These are phyloP conservation scores for Globisporangium okanoganense DNA, from an alignment of 352 stramenopile genomes.

Conservation along the genomic window DNA sequence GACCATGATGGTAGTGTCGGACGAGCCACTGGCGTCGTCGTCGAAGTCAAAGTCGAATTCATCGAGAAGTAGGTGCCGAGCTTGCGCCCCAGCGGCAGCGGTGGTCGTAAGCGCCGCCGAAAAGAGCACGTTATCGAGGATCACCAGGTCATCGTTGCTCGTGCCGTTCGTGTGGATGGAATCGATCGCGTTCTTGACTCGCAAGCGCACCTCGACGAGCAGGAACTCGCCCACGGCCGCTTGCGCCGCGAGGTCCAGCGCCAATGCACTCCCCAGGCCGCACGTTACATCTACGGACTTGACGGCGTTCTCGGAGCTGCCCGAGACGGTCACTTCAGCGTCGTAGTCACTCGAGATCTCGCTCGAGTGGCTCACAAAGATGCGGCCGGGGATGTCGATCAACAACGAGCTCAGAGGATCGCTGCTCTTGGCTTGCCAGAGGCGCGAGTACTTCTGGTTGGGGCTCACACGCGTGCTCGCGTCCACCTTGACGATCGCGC, in stretches of 20 bases:
- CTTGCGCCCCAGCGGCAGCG: too few relatives aligned
- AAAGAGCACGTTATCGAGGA: neutral
- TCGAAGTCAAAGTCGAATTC: too few relatives aligned
- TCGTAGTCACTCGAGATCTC: neutral
- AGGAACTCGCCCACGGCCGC: neutral
- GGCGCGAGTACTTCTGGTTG: neutral
- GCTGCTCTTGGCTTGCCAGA: neutral
- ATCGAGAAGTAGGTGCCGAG: too few relatives aligned
- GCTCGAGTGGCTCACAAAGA: neutral
- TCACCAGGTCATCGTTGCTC: too few relatives aligned
- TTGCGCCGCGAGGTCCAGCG: neutral
- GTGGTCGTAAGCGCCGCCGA: neutral
- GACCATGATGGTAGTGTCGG: too few relatives aligned
- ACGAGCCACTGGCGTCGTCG: too few relatives aligned
- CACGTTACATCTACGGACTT: neutral
- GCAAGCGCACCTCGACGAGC: too few relatives aligned
- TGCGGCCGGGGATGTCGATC: neutral
- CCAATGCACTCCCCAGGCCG: neutral
- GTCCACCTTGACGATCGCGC: neutral
- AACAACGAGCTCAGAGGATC: neutral
- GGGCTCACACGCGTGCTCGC: neutral
- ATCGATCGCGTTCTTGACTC: too few relatives aligned
- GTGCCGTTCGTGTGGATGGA: too few relatives aligned
- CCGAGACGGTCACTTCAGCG: neutral
- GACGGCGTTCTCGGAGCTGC: neutral